Base-by-base conservation (phyloP, 2,329 filamentous ascomycete species). In the Trichoderma polysporum region DNA sequence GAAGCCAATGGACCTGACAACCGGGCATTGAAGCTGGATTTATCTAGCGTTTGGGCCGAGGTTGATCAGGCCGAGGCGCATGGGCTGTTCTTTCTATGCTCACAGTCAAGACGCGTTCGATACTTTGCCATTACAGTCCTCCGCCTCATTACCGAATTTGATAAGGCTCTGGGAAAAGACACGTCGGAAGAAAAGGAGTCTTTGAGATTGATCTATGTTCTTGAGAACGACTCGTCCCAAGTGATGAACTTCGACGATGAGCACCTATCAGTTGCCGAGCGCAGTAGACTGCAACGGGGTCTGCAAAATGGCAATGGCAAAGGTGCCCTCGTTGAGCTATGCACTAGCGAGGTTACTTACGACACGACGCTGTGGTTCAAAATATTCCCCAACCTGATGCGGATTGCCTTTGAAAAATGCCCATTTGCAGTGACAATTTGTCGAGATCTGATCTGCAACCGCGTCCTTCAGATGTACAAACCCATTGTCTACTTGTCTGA, bases 11-110 rank as follows among this genome's bases (percentile, higher is more conserved):
- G 81, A 12, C 79, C 85, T n/a, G 91, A 91, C 45, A 92, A 87
- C 70, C 85, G 92, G 65, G 91, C 88, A 13, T 81, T 92, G 68
- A 91, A 93, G 68, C 85, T 97, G 33, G 94, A 97, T 78, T 80
- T 97, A 35, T 96, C 94, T 0, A 91, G 90, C 66, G 90, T 97
- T 3, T 92, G 94, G 84, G 93, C 93, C 1, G 92, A 98, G 75
- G 94, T 99, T 29, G 95, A 99, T 72, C 94, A 97, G 77, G 92
- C 97, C 17, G 95, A 99, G 77, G 96, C 94, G 0, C 95, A 98
- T 75, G 96, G 95, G 0, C 80, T 99, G 2, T 99, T 99, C 82
- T 99, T 99, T 76, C 82, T 99, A 7, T 99, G 95, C 77, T 99
- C 95, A 0, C 95, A 98, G 72, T 97, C 95, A 6, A 87, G 93